Base-by-base conservation (phyloP, 2,329 filamentous ascomycete genomes). In the Xylogone sp. region DNA sequence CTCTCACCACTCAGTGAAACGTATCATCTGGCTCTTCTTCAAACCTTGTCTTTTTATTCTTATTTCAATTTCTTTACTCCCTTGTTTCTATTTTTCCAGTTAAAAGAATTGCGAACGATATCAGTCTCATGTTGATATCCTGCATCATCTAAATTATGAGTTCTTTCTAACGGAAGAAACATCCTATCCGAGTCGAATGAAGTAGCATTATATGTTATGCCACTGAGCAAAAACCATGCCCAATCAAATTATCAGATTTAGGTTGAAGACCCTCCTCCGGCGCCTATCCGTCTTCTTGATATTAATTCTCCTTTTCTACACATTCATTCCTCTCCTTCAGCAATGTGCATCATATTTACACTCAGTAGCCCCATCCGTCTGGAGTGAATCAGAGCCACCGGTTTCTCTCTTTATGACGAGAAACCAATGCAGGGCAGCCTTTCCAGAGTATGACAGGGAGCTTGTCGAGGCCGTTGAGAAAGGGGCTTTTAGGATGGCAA, bases 391-490 rank as follows among this genome's bases (percentile, higher is more conserved):
- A 16, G 34, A 13, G n/a, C 34, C 34, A 39, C 13, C 34, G 13
- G 16, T 4, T 12, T 54, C 50, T 24, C 46, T 61, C 7, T 51
- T 45, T 43, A 67, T 80, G 45, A 71, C 66, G 12, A 65, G 71
- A 21, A 56, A 67, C 20, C 68, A 78, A 57, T 81, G 77, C 61
- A 56, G 60, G 7, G 59, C 59, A 39, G 59, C 63, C 1, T 81
- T 81, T 54, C 76, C 77, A 1, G 71, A 70, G 2, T 64, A 80
- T 18, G 74, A 69, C 0, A 67, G 68, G 39, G 71, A 78, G 50
- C 70, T 81, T 52, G 73, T 77, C 34, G 61, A 71, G 46, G 69
- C 67, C 7, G 71, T 76, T 1, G 65, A 70, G 20, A 60, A 71
- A 49, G 76, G 76, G 0, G 67, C 70, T 3, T 78, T 79, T 58